Conservation (phyloP, 1,284 basidiomycete species). For the Tremellales sp. region DNA sequence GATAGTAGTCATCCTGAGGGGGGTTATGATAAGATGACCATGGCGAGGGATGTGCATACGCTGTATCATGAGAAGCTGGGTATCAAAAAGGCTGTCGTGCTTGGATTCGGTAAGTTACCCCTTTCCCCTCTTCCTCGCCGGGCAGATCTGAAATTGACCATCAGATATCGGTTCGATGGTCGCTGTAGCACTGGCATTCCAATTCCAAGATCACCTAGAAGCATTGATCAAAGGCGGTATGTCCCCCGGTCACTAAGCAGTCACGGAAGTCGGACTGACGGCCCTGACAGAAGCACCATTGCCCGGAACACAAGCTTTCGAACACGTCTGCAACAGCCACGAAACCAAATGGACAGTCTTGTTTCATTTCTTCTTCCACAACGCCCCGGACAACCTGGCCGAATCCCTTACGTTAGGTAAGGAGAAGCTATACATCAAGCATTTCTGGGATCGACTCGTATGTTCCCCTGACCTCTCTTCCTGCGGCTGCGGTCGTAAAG, state of each 20-base stretch:
- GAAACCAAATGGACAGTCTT: constrained; percentile 12
- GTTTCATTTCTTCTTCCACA: constrained; percentile 33
- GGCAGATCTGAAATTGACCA: too few relatives aligned
- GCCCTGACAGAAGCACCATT: constrained; percentile 11
- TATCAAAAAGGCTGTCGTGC: constrained; percentile 14
- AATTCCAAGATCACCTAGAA: constrained; percentile 14
- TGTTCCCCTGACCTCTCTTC: not conserved
- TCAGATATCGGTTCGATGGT: constrained; percentile 29
- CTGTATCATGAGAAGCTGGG: constrained; percentile 15
- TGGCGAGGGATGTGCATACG: constrained; percentile 20
- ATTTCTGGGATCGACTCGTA: constrained; percentile 21
- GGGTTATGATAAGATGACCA: constrained; percentile 26
- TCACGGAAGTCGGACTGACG: not conserved
- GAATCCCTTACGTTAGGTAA: constrained; percentile 21
- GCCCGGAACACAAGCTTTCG: constrained; percentile 22
- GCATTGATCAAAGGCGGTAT: constrained; percentile 19
- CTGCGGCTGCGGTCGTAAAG: not conserved
- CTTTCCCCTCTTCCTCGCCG: too few relatives aligned
- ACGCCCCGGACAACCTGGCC: constrained; percentile 19
- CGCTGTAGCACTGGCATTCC: constrained; percentile 19
- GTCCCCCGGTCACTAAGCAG: not conserved
- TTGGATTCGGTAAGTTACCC: too few relatives aligned
- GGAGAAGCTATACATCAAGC: constrained; percentile 22
- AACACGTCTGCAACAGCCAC: constrained; percentile 10
- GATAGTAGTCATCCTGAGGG: constrained; percentile 14